Base-by-base conservation (phyloP, 768 basidiomycete species). In the Boletellus ananiceps region DNA sequence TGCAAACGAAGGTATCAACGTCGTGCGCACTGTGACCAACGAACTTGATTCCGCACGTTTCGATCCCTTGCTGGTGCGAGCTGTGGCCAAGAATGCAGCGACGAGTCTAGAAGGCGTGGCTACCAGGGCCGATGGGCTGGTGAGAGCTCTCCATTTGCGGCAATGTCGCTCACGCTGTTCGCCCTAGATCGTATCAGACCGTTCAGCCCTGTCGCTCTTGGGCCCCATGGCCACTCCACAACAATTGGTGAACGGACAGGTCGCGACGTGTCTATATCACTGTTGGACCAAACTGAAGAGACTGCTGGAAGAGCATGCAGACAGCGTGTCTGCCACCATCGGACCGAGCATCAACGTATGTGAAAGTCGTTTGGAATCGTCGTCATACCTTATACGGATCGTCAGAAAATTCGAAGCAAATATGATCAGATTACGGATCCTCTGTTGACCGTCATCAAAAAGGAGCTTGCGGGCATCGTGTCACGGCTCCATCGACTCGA, bases 401-500 rank as follows among this genome's bases (percentile, higher is more conserved):
- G 4, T 32, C 54, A 62, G 61, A 62, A 64, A 62, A 62, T 62
- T 32, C 40, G 40, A 49, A 38, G 32, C 23, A 67, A 71, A 12
- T 87, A 82, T 59, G 76, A 82, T 39, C 72, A 72, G 6, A 70
- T 88, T 19, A 69, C 81, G 5, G 79, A 87, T 45, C 84, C 85
- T 0, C 58, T 92, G 15, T 68, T 82, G 33, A 67, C 73, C 3
- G 80, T 86, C 4, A 81, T 98, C 56, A 83, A 83, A 31, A 81
- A 89, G 16, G 96, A 99, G 57, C 72, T 93, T 31, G 75, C 82
- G 32, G 78, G 83, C 1, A 88, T 93, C 54, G 75, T 96, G 39
- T 80, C 85, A 2, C 82, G 86, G 45, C 74, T 99, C 25, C 95
- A 98, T 68, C 81, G 87, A 6, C 79, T 90, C 39, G 89, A 93